Evolutionary conservation across 345 rosid genomes (phyloP).

Genomic region (Citropsis articulata): DNA sequence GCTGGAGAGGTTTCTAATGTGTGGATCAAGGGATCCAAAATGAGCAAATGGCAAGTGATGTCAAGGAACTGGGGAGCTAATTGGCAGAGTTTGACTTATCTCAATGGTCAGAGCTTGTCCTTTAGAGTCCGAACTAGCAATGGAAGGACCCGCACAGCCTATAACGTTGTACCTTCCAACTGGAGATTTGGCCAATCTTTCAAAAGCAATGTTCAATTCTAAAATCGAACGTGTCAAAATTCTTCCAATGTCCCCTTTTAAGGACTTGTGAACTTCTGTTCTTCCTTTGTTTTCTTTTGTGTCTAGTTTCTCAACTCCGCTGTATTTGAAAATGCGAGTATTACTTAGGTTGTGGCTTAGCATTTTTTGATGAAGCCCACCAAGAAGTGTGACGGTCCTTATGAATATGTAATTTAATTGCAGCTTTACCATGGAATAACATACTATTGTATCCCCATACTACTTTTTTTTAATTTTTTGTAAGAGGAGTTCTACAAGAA

Average conservation of each 20-base stretch:
- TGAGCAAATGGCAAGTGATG: conserved; percentile 51
- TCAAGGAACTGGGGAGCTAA: conserved; percentile 71
- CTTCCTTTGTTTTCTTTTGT: not conserved
- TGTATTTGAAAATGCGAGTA: conserved; percentile 2
- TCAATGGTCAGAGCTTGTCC: conserved; percentile 64
- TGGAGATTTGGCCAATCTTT: conserved; percentile 74
- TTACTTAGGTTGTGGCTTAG: conserved; percentile 29
- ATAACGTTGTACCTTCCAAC: conserved; percentile 42
- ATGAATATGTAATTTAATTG: conserved; percentile 3
- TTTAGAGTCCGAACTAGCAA: conserved; percentile 51
- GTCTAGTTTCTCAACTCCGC: not conserved
- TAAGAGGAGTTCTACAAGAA: not conserved
- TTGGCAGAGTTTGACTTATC: conserved; percentile 68
- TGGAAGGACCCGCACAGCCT: conserved; percentile 41
- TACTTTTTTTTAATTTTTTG: not conserved
- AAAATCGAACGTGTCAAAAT: not conserved
- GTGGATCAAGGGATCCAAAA: conserved; percentile 56
- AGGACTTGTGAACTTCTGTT: not conserved
- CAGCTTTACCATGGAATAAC: not conserved
- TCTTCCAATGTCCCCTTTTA: not conserved
- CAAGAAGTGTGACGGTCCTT: not conserved
- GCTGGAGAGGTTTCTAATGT: conserved; percentile 53
- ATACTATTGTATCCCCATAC: not conserved
- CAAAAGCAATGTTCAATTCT: conserved; percentile 54
- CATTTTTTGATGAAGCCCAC: conserved; percentile 28